These are phyloP conservation scores for Centrapalus pauciflorus DNA, from an alignment of 129 eudicot genomes.

Conservation along the genomic window DNA sequence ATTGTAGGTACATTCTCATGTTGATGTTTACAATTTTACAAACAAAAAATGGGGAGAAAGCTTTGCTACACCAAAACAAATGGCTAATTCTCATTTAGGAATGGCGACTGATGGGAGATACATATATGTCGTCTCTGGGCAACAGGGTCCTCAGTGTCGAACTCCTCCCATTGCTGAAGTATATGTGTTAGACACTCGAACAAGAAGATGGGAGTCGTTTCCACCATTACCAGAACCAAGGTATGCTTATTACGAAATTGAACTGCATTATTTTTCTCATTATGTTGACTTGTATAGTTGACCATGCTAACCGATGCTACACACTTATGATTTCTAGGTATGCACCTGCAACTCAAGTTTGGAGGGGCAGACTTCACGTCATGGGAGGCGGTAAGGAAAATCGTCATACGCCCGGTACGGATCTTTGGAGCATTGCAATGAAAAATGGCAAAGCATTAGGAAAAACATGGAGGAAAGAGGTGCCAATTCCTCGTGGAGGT, in stretches of 20 bases:
- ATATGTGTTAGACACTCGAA: constrained; percentile 65
- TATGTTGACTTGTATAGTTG: background rate
- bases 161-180: constrained; percentile 38
- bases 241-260: constrained; percentile 32
- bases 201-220: constrained; percentile 49
- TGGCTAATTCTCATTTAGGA: constrained; percentile 82
- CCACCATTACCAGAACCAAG: constrained; percentile 77
- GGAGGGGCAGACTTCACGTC: constrained; percentile 89
- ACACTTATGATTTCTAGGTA: constrained; percentile 33
- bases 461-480: constrained; percentile 55
- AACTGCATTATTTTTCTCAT: too few relatives aligned
- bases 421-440: constrained; percentile 78
- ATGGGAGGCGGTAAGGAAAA: constrained; percentile 89
- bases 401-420: constrained; percentile 66
- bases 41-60: constrained; percentile 52
- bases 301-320: background rate
- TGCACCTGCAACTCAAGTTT: constrained; percentile 81
- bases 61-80: constrained; percentile 60
- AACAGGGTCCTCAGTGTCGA: constrained; percentile 74
- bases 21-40: constrained; percentile 67
- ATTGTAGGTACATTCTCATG: constrained; percentile 71
- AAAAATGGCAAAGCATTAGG: constrained; percentile 63
- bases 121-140: constrained; percentile 63
- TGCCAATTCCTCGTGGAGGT: constrained; percentile 81
- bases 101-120: constrained; percentile 70